Conservation (phyloP, 1,284 basidiomycete species). For the Sporisorium exsertum region DNA sequence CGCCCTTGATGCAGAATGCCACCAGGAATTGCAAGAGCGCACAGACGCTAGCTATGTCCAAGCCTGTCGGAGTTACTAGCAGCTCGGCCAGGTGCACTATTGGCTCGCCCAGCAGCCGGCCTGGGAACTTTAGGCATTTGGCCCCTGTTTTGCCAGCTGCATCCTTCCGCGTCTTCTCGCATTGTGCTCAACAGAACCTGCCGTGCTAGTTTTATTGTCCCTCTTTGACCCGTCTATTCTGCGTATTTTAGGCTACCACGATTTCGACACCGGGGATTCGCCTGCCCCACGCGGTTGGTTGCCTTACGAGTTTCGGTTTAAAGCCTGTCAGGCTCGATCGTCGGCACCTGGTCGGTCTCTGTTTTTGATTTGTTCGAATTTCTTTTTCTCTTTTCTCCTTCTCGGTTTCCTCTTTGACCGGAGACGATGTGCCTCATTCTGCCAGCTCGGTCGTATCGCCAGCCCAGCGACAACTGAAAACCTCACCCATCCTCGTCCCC, state of each 20-base stretch:
- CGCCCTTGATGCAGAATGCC: neutral
- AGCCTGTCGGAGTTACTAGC: constrained; percentile 39
- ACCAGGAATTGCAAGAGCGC: constrained; percentile 2
- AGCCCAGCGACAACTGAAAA: no score
- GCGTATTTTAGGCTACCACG: constrained; percentile 8
- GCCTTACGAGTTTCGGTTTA: neutral
- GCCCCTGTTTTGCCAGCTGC: constrained; percentile 4
- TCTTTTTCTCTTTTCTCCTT: neutral
- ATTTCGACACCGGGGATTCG: neutral
- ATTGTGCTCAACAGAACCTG: neutral
- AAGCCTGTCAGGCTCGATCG: constrained; percentile 3
- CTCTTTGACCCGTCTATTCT: neutral
- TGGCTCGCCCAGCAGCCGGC: constrained; percentile 10
- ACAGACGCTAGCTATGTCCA: constrained; percentile 6
- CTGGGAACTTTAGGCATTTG: constrained; percentile 18
- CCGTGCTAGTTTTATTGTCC: neutral
- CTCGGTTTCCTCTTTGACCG: neutral
- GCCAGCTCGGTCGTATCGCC: neutral
- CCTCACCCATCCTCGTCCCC: no score
- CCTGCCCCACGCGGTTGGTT: neutral
- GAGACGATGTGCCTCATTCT: neutral
- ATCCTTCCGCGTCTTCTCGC: neutral
- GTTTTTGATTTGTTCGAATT: neutral
- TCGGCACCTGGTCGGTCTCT: neutral
- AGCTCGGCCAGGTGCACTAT: constrained; percentile 25